Percentiles rank a stretch among this genome's conserved stretches.
These are phyloP conservation scores for Vanrija sp. DNA, from an alignment of 1,284 basidiomycete genomes.

Conservation along the genomic window DNA sequence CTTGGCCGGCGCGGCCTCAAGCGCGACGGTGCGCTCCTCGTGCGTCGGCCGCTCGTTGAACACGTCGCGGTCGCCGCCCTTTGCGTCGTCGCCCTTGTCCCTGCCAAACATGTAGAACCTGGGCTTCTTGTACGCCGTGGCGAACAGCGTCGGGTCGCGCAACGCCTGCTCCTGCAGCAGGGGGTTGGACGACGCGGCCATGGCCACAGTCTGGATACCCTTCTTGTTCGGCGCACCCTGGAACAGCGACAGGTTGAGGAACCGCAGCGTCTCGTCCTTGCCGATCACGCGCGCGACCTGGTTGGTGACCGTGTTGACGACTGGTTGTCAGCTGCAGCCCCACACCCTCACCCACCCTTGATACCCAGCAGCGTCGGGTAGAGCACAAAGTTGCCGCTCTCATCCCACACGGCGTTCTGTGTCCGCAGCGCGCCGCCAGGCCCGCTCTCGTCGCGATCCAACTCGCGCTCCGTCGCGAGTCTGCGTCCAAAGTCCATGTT, in stretches of 20 bases:
- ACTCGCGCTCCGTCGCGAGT: conserved; percentile 83
- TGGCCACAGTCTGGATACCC: conserved; percentile 76
- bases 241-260: conserved; percentile 82
- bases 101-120: conserved; percentile 98
- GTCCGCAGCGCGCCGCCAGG: conserved; percentile 53
- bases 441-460: conserved; percentile 56
- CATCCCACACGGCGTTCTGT: conserved; percentile 91
- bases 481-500: conserved; percentile 99
- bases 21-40: conserved; percentile 88
- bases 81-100: conserved; percentile 85
- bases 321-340: conserved; percentile 50
- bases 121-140: conserved; percentile 85
- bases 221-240: conserved; percentile 91
- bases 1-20: conserved; percentile 56
- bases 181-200: conserved; percentile 93
- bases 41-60: conserved; percentile 98
- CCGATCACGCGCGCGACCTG: conserved; percentile 85
- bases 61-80: conserved; percentile 86
- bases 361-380: conserved; percentile 93
- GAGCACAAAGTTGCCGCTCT: conserved; percentile 87
- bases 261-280: conserved; percentile 90
- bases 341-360: conserved; percentile 62
- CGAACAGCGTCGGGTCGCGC: conserved; percentile 88
- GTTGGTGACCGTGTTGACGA: conserved; percentile 91
- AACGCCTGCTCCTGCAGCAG: conserved; percentile 76